phyloP scores from a whole-genome alignment of 371 early-diverging fungal genomes.

The Lichtheimia ornata region DNA sequence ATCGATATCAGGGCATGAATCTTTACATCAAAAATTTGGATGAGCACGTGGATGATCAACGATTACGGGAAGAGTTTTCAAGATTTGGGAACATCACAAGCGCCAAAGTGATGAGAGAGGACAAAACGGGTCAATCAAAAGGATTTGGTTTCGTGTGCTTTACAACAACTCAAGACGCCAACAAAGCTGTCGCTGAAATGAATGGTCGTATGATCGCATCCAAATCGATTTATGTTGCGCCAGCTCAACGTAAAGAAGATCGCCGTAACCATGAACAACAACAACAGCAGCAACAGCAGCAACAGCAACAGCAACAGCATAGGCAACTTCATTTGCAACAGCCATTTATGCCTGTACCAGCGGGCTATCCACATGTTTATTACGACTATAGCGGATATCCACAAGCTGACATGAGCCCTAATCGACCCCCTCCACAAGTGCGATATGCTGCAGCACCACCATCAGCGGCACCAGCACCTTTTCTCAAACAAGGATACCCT shows the following conservation, averaged over 20 bases:
- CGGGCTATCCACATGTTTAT: slow-evolving; percentile 10
- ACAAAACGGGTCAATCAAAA: slow-evolving; percentile 68
- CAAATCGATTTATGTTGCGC: slow-evolving; percentile 96
- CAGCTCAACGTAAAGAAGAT: slow-evolving; percentile 96
- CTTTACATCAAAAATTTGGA: slow-evolving; percentile 97
- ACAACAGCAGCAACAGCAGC: slow-evolving; percentile 61
- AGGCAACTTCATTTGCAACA: slow-evolving; percentile 2
- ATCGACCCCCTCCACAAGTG: background rate
- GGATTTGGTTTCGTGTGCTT: slow-evolving; percentile 94
- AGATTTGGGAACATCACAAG: slow-evolving; percentile 93
- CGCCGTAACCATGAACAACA: slow-evolving; percentile 80
- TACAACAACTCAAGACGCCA: slow-evolving; percentile 84
- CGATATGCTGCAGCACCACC: slow-evolving; percentile 6
- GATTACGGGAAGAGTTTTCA: slow-evolving; percentile 86
- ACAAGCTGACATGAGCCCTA: slow-evolving; percentile 8
- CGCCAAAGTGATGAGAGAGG: slow-evolving; percentile 96
- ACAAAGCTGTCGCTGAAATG: slow-evolving; percentile 86
- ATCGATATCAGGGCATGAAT: slow-evolving; percentile 92
- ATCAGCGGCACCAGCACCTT: slow-evolving; percentile 5
- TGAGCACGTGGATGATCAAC: slow-evolving; percentile 90
- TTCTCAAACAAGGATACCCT: slow-evolving; percentile 16
- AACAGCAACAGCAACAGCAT: background rate
- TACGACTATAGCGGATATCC: slow-evolving; percentile 15
- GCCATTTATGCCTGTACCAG: slow-evolving; percentile 19
- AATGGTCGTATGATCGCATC: slow-evolving; percentile 79